Conservation (phyloP, 306 rosid species). For the Castanea sativa region DNA sequence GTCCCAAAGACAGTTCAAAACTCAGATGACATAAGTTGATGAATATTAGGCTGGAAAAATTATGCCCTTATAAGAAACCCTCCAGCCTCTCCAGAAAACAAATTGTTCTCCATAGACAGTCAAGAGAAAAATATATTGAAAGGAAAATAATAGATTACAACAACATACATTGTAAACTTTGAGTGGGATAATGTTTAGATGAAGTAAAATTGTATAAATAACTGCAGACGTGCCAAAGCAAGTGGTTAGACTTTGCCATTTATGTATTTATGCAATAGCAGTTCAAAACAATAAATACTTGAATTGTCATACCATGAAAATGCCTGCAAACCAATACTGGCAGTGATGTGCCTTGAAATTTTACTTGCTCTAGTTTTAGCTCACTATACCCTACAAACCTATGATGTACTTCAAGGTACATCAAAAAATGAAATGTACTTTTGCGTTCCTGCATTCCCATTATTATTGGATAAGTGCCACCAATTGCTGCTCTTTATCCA, state of each 20-base stretch:
- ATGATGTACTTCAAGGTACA: too few relatives aligned
- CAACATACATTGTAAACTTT: background rate
- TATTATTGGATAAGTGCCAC: too few relatives aligned
- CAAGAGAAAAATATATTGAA: background rate
- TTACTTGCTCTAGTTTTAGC: too few relatives aligned
- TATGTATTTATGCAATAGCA: background rate
- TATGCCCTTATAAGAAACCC: background rate
- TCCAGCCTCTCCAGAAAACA: background rate
- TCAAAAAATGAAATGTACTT: too few relatives aligned
- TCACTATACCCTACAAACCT: too few relatives aligned
- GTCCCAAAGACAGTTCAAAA: conserved; percentile 19
- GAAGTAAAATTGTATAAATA: background rate
- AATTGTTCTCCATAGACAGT: background rate
- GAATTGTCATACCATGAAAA: background rate
- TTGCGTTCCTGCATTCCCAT: too few relatives aligned
- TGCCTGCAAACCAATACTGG: background rate
- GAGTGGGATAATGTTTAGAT: too few relatives aligned
- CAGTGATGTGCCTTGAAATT: too few relatives aligned
- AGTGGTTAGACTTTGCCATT: background rate
- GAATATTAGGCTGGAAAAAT: background rate
- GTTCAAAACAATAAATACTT: background rate
- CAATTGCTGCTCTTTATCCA: too few relatives aligned
- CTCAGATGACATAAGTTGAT: background rate
- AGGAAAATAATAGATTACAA: background rate
- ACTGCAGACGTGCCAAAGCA: background rate